phyloP scores from a whole-genome alignment of 345 rosid species.

The Alliaria petiolata region DNA sequence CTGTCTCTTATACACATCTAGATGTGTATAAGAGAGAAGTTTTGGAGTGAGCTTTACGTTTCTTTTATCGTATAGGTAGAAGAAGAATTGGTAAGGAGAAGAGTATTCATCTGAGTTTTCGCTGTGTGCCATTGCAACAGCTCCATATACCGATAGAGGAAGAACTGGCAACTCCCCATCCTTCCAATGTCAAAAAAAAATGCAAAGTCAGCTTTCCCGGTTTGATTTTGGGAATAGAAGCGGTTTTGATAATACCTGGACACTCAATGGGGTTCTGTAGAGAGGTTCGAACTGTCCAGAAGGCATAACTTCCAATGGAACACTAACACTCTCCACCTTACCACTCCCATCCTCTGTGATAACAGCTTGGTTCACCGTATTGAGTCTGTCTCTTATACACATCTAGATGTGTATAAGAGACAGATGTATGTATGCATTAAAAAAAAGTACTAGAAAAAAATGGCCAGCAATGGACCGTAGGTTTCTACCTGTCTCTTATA shows the following conservation, averaged over 20 bases:
- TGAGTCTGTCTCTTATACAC: constrained; percentile 58
- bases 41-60: constrained; percentile 39
- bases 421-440: no score
- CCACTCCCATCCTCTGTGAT: constrained; percentile 51
- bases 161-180: constrained; percentile 91
- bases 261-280: constrained; percentile 67
- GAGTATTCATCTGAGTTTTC: constrained; percentile 85
- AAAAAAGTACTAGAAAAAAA: no score
- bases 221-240: neutral
- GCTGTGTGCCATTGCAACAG: constrained; percentile 90
- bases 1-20: no score
- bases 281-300: constrained; percentile 94
- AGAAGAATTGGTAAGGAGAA: constrained; percentile 86
- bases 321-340: constrained; percentile 52
- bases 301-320: constrained; percentile 86
- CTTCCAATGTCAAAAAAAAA: constrained; percentile 33
- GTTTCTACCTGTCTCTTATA: no score
- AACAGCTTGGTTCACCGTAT: constrained; percentile 64
- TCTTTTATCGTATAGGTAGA: constrained; percentile 88
- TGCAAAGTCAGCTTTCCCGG: neutral
- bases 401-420: no score
- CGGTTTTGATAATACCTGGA: constrained; percentile 48
- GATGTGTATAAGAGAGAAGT: no score
- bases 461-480: no score
- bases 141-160: constrained; percentile 84